Base-by-base conservation (phyloP, 2,329 filamentous ascomycete species). In the Clarireedia homoeocarpa region DNA sequence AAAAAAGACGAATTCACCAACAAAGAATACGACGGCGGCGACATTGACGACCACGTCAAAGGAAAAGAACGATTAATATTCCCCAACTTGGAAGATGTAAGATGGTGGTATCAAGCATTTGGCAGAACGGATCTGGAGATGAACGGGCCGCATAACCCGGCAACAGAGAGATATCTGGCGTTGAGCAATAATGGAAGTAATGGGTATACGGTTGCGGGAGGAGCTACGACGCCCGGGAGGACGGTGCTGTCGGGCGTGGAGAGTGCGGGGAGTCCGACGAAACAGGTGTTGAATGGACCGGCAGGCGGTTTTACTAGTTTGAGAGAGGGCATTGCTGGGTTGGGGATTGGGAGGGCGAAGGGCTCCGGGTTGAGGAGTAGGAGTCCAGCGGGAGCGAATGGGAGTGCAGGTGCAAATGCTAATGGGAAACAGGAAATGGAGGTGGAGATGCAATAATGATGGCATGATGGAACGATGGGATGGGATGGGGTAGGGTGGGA, bases 71-170 rank as follows among this genome's bases (percentile, higher is more conserved):
- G 91, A 4, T 80, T 99, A 6, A 78, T 99, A 14, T 88, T 97
- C 62, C 92, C 94, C 0, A 78, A 81, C 3, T 74, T 86, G 1
- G 81, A 81, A 12, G 86, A 95, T 59, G 81, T 94, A n/a, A 81
- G 90, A 58, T 99, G 94, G 94, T 99, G 94, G 94, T 80, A 86
- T 62, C 88, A 94, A 66, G 74, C 86, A 1, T 99, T 96, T 71
- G 89, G 90, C 48, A 82, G 91, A 34, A 85, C 85, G 2, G 89
- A 96, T 63, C 83, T 86, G 53, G 94, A 99, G 69, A 97, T 99
- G 92, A 99, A 99, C 65, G 83, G 82, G 0, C 75, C 79, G 38
- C 72, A 83, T 10, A 77, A 82, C 63, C 74, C 76, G 6, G 78
- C 68, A 34, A 73, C 77, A 2, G 66, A 68, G 47, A 56, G 58